Evolutionary conservation across 2,329 filamentous ascomycete species (phyloP).

Genomic region (Coniochaeta hoffmannii): DNA sequence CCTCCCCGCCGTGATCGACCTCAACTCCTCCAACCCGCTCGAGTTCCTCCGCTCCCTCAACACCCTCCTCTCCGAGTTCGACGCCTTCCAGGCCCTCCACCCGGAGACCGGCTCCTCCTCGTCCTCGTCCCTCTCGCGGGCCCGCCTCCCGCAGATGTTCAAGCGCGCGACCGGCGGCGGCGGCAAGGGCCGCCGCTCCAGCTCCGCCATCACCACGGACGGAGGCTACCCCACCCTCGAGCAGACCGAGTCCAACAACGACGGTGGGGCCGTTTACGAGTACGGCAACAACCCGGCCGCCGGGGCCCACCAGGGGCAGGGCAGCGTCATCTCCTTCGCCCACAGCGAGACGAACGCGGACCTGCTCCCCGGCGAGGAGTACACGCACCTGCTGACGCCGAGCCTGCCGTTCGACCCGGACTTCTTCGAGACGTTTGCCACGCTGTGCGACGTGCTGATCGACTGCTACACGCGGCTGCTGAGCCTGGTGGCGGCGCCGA

Average conservation of each 20-base stretch:
- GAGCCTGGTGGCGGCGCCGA: conserved; percentile 65
- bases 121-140: conserved; percentile 65
- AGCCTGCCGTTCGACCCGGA: conserved; percentile 92
- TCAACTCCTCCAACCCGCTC: conserved; percentile 68
- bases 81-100: conserved; percentile 84
- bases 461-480: conserved; percentile 82
- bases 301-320: conserved; percentile 6
- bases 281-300: conserved; percentile 2
- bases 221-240: conserved; percentile 18
- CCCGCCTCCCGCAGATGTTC: conserved; percentile 78
- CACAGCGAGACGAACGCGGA: conserved; percentile 49
- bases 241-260: conserved; percentile 16
- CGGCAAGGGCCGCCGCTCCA: conserved; percentile 49
- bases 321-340: conserved; percentile 48
- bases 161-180: conserved; percentile 51
- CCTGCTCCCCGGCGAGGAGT: conserved; percentile 75
- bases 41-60: conserved; percentile 88
- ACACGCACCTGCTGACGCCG: conserved; percentile 83
- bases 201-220: conserved; percentile 35
- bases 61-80: conserved; percentile 81
- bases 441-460: conserved; percentile 89
- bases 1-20: conserved; percentile 80
- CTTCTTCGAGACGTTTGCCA: conserved; percentile 94
- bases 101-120: conserved; percentile 65
- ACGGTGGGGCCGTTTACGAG: conserved; percentile 11